These are phyloP conservation scores for Dissophora ornata DNA, from an alignment of 192 early-diverging fungal species.

Conservation along the genomic window DNA sequence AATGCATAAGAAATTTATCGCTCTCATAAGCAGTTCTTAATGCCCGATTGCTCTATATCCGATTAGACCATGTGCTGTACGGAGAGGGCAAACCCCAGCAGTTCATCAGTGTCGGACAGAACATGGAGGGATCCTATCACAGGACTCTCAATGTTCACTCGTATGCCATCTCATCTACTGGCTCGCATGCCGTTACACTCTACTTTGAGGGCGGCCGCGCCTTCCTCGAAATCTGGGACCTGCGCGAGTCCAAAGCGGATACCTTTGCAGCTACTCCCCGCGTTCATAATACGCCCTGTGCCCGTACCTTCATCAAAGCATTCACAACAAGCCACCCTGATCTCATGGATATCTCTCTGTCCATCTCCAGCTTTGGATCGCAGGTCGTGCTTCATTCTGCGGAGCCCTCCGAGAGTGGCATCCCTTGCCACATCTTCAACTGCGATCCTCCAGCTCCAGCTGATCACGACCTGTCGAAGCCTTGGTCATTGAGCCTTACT, in stretches of 20 bases:
- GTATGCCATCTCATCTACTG: slow-evolving; percentile 10
- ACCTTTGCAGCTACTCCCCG: background rate
- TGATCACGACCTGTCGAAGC: slow-evolving; percentile 10
- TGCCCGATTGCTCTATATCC: background rate
- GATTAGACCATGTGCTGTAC: slow-evolving; percentile 24
- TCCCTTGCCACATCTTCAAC: slow-evolving; percentile 12
- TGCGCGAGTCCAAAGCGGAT: slow-evolving; percentile 6
- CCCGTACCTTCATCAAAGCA: background rate
- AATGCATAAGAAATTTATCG: too few species aligned
- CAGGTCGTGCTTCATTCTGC: slow-evolving; percentile 11
- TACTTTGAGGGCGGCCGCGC: slow-evolving; percentile 9
- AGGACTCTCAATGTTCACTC: slow-evolving; percentile 12
- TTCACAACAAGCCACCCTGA: slow-evolving; percentile 5
- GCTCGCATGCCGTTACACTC: slow-evolving; percentile 20
- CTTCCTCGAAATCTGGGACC: slow-evolving; percentile 21
- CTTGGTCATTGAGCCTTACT: background rate
- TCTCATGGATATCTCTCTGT: slow-evolving; percentile 13
- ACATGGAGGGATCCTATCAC: background rate
- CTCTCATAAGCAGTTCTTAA: background rate
- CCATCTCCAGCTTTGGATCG: slow-evolving; percentile 7
- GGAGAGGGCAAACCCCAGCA: slow-evolving; percentile 26
- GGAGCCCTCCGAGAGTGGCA: slow-evolving; percentile 9
- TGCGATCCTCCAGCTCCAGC: background rate
- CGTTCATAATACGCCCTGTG: slow-evolving; percentile 3
- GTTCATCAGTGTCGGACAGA: slow-evolving; percentile 16